Base-by-base conservation (phyloP, 2,329 filamentous ascomycete species). In the Cryphonectria parasitica region DNA sequence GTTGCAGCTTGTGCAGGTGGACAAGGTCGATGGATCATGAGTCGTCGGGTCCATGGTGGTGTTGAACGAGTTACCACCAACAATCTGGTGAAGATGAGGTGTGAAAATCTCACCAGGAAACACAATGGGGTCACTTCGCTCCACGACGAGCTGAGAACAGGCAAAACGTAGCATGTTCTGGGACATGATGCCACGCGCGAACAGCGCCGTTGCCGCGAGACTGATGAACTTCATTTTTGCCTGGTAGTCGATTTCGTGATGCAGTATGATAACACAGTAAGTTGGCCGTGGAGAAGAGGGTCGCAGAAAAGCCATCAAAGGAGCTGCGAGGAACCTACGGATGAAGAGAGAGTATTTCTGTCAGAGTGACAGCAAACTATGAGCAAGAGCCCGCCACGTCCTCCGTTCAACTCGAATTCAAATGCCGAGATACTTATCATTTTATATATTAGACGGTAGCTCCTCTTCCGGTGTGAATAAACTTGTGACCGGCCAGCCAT, bases 61-160 rank as follows among this genome's bases (percentile, higher is more conserved):
- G 78, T 83, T 83, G 77, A 84, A 82, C 41, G 80, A 80, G 78
- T 82, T 83, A 70, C 82, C 82, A 64, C 82, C 83, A 60, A 83
- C 82, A 69, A 84, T 81, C 78, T 84, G 82, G 78, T 84, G 83
- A 70, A 84, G 79, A 75, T 84, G 83, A 49, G 82, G 82, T 25
- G 82, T 81, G 79, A 82, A 83, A 58, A 76, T 78, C 77, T 80
- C 76, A 70, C 82, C 83, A 11, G 82, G 82, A 78, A 83, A 83
- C 72, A 84, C 82, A 64, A 84, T 76, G 45, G 83, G 83, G 77
- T 84, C 83, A 75, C 80, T 79, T 58, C 82, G 82, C 77, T 84
- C 83, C 67, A 84, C 82, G 52, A 83, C 82, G 39, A 84, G 80
- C 78, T 84, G 82, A 54, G 82, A 84, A 79, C 83, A 84, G 34